Base-by-base conservation (phyloP, 2,329 filamentous ascomycete species). In the Aspergillus pseudoterreus region DNA sequence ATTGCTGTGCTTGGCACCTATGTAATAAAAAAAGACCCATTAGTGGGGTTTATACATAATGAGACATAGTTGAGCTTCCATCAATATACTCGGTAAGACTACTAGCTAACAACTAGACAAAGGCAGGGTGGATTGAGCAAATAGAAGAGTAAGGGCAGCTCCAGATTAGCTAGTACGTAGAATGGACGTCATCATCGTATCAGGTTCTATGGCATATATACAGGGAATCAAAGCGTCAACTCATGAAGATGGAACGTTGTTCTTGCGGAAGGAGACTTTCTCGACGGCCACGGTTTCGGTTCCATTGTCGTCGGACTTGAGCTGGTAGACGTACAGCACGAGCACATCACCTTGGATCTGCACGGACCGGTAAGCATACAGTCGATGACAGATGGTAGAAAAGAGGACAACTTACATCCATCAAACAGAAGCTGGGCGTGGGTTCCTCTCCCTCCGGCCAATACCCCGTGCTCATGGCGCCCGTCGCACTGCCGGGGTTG, bases 291-390 rank as follows among this genome's bases (percentile, higher is more conserved):
- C 88, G 53, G 86, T 90, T 71, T 92, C 88, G 33, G 82, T 82
- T 14, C 88, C 88, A 59, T 88, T 85, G 51, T 82, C 84, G 62
- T 90, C 87, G 67, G 87, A 90, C 69, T 86, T 83, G 65, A 92
- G 72, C 70, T 92, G 88, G 69, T 97, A 97, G 48, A 97, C 92
- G 71, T 97, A 97, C 45, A 97, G 80, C 53, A 95, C 95, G 59
- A 97, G 81, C 14, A 95, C 95, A 69, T 96, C 95, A 30, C 92
- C 92, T 82, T 97, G 92, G 33, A 95, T 90, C 90, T 95, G 62
- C 55, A 6, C 55, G 11, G 14, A 38, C 15, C 17, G 10, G 33
- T 60, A 39, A 53, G 45, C 45, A 47, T 62, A 10, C 14, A 10
- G 12, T 15, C 35, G 14, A 11, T 8, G 11, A 14, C 11, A 24